Conservation (phyloP, 129 eudicot genomes). For the Flaveria trinervia region DNA sequence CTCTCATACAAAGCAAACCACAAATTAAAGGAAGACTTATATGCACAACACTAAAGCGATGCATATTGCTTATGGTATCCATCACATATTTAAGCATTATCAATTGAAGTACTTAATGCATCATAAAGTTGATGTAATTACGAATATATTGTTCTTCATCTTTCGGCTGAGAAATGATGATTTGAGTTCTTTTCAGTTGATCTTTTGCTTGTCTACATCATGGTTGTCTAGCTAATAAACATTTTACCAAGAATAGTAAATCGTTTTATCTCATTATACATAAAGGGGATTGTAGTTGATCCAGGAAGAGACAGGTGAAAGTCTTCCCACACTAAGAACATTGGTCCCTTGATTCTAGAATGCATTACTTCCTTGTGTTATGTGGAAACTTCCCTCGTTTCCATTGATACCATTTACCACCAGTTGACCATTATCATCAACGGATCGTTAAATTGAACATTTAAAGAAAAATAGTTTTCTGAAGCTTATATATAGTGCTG, state of each 20-base stretch:
- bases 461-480: too few relatives aligned
- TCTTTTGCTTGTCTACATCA: background rate
- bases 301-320: too few relatives aligned
- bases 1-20: conserved; percentile 23
- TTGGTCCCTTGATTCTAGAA: too few relatives aligned
- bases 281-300: too few relatives aligned
- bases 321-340: too few relatives aligned
- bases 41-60: background rate
- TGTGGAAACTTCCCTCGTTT: too few relatives aligned
- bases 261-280: too few relatives aligned
- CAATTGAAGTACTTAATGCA: conserved; percentile 1
- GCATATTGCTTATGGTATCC: conserved; percentile 1
- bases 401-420: too few relatives aligned
- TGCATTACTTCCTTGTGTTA: too few relatives aligned
- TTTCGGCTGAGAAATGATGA: background rate
- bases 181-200: background rate
- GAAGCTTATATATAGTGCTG: too few relatives aligned
- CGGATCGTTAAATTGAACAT: too few relatives aligned
- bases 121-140: background rate
- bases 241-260: background rate
- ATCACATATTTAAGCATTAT: conserved; percentile 18
- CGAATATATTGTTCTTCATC: background rate
- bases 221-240: background rate
- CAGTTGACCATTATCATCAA: too few relatives aligned
- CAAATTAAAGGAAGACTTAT: background rate